phyloP scores from a whole-genome alignment of 2,329 filamentous ascomycete genomes.

The Calonectria hawksworthii region DNA sequence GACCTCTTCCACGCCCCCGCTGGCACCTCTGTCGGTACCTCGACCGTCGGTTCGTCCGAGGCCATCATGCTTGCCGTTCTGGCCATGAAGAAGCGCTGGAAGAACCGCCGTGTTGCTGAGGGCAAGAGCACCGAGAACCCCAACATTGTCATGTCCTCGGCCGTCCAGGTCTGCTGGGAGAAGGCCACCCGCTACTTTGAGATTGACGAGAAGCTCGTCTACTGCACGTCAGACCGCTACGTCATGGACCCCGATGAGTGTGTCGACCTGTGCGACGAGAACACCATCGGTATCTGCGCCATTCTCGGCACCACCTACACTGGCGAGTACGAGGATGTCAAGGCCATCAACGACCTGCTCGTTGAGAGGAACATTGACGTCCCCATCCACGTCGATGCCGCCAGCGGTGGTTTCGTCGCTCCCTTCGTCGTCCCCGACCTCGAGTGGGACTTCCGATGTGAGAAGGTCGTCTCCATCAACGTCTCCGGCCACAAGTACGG shows the following conservation, averaged over 20 bases:
- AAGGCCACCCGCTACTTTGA: conserved; percentile 93
- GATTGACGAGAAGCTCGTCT: conserved; percentile 87
- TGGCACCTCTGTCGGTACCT: conserved; percentile 84
- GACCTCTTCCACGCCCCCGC: conserved; percentile 87
- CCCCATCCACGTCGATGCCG: conserved; percentile 94
- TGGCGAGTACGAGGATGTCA: conserved; percentile 94
- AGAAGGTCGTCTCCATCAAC: conserved; percentile 94
- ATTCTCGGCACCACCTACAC: conserved; percentile 96
- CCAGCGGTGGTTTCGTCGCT: conserved; percentile 91
- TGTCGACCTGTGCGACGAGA: conserved; percentile 73
- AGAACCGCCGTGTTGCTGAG: conserved; percentile 85
- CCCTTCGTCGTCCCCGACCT: conserved; percentile 89
- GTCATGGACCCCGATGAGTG: conserved; percentile 75
- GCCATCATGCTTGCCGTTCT: conserved; percentile 86
- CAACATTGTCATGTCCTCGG: conserved; percentile 96
- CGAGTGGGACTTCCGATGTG: conserved; percentile 91
- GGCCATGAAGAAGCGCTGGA: conserved; percentile 97
- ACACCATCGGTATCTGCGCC: conserved; percentile 90
- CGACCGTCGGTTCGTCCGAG: conserved; percentile 90
- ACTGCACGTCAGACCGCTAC: conserved; percentile 72
- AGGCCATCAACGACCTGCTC: conserved; percentile 90
- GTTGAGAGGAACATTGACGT: conserved; percentile 81
- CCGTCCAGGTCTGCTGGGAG: conserved; percentile 98
- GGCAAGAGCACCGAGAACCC: conserved; percentile 86
- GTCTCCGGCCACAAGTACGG: conserved; percentile 90